Base-by-base conservation (phyloP, 306 rosid genomes). In the Citrullus colocynthis region DNA sequence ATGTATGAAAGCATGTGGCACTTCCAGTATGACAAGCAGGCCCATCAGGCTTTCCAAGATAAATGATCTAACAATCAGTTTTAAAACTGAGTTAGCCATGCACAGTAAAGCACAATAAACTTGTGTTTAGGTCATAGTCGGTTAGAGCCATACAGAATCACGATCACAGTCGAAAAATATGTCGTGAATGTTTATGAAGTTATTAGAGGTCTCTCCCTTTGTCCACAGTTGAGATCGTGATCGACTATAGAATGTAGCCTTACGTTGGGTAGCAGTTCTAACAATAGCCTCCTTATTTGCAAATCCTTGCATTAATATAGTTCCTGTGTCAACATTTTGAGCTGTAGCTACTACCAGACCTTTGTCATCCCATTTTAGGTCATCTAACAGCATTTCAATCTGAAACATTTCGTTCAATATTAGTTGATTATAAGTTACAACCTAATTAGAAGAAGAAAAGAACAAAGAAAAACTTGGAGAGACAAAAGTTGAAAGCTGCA, bases 21-120 rank as follows among this genome's bases (percentile, higher is more conserved):
- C 93, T 75, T 42, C 97, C 98, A 0, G 96, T 95, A 85, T 95
- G 97, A 81, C 98, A 92, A 81, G 96, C 92, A 61, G 98, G 97
- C 14, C 97, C 98, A 86, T 89, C 91, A 71, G 97, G 97, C 84
- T 86, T 95, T 54, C 98, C 97, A 10, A 89, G 92, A 90, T 95
- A 95, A 78, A 95, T 90, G 66, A 95, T 89, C 98, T 92, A 84
- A 75, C 75, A 88, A 79, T 80, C 20, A 74, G 54, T 74, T 78
- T 16, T 14, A 69, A 42, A 67, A 79, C 32, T 78, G 78, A 64
- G 71, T 21, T 49, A 64, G 28, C 28, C 30, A 37, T 51, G 74
- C 57, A 32, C 8, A 11, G 67, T 28, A 70, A 36, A 51, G 9
- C 55, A 18, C 10, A 4, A 55, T 15, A 57, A 21, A 59, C 59